phyloP scores from a whole-genome alignment of 148 eudicot genomes.

The Cornus kousa region DNA sequence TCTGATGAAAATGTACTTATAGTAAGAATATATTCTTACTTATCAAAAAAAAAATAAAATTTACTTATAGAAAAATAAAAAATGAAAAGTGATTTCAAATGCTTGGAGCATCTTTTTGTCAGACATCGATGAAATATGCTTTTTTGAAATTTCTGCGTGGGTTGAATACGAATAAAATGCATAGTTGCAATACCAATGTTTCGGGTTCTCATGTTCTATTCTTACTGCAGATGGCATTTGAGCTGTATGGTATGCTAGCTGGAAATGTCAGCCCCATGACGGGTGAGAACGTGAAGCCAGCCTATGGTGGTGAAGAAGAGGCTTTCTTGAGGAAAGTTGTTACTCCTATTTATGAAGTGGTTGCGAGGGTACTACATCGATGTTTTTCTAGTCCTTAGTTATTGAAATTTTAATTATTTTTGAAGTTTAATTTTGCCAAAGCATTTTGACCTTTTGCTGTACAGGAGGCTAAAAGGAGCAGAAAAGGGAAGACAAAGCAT shows the following conservation, averaged over 20 bases:
- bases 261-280: constrained; percentile 95
- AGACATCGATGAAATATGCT: background rate
- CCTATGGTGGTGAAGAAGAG: constrained; percentile 93
- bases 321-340: constrained; percentile 83
- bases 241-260: constrained; percentile 92
- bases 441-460: background rate
- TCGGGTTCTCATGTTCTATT: background rate
- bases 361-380: constrained; percentile 48
- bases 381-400: background rate
- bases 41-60: no score
- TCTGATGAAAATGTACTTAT: no score
- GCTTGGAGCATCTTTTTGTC: background rate
- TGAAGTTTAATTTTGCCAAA: background rate
- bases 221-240: constrained; percentile 77
- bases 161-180: background rate
- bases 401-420: background rate
- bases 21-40: no score
- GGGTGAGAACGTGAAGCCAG: constrained; percentile 91
- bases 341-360: constrained; percentile 78
- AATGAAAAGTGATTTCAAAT: background rate
- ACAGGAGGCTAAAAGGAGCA: constrained; percentile 91
- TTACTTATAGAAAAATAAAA: no score
- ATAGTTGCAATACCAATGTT: background rate
- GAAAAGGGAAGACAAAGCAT: constrained; percentile 79
- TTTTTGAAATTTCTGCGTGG: background rate